Percentiles rank a stretch among this genome's conserved stretches.
Conservation (phyloP, 805 yeast genomes). For the Trichomonascus vanleenenianus region DNA sequence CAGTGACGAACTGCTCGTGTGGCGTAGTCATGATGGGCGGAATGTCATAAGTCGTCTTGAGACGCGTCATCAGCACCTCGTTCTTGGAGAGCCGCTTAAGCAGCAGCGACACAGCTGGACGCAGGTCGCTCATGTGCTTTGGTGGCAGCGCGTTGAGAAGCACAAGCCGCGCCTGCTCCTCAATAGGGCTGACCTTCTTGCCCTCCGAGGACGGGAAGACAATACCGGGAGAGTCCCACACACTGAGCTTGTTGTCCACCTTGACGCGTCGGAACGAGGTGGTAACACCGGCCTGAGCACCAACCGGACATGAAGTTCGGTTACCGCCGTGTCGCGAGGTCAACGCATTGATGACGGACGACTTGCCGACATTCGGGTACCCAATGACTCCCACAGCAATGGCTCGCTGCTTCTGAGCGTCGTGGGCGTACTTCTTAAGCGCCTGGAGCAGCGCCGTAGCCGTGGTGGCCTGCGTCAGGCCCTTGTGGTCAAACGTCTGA, state of each 20-base stretch:
- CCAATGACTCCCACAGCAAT: slow-evolving; percentile 94
- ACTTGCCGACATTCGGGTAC: slow-evolving; percentile 95
- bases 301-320: slow-evolving; percentile 84
- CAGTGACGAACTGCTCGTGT: slow-evolving; percentile 72
- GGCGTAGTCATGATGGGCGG: slow-evolving; percentile 73
- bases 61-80: slow-evolving; percentile 54
- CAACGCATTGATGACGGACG: slow-evolving; percentile 86
- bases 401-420: slow-evolving; percentile 79
- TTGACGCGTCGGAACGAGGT: slow-evolving; percentile 87
- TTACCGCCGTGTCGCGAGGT: slow-evolving; percentile 56
- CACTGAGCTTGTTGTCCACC: slow-evolving; percentile 79
- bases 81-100: slow-evolving; percentile 69
- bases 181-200: slow-evolving; percentile 33
- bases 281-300: slow-evolving; percentile 97
- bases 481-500: slow-evolving; percentile 58
- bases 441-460: slow-evolving; percentile 69
- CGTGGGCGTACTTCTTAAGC: slow-evolving; percentile 76
- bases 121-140: slow-evolving; percentile 75
- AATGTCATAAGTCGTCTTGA: slow-evolving; percentile 63
- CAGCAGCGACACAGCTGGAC: slow-evolving; percentile 68
- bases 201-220: slow-evolving; percentile 60
- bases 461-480: slow-evolving; percentile 61
- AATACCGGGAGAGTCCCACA: slow-evolving; percentile 95
- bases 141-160: slow-evolving; percentile 85
- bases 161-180: slow-evolving; percentile 83